Evolutionary conservation across 2,329 filamentous ascomycete genomes (phyloP).

Genomic region (Aspergillus brasiliensis): DNA sequence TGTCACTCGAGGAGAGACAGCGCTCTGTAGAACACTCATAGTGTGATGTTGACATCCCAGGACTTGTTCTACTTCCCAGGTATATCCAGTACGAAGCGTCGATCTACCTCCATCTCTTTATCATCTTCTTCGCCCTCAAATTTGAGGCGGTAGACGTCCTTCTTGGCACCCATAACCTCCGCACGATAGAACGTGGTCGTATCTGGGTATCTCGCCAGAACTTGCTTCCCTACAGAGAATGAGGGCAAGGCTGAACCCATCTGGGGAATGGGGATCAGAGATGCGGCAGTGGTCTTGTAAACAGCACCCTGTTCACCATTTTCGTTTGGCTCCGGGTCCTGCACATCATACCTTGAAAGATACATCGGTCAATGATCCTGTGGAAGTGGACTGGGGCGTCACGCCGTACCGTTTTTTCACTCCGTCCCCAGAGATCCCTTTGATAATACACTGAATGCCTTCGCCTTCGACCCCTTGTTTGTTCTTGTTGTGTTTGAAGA

Average conservation of each 20-base stretch:
- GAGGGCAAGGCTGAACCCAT: slow-evolving; percentile 62
- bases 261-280: slow-evolving; percentile 75
- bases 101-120: slow-evolving; percentile 73
- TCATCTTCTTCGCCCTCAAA: slow-evolving; percentile 78
- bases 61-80: slow-evolving; percentile 46
- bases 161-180: slow-evolving; percentile 71
- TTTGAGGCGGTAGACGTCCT: slow-evolving; percentile 58
- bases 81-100: slow-evolving; percentile 76
- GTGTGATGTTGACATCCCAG: not conserved
- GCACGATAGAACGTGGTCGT: slow-evolving; percentile 86
- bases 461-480: slow-evolving; percentile 54
- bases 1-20: not conserved
- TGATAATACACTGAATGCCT: slow-evolving; percentile 75
- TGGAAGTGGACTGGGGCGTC: slow-evolving; percentile 1
- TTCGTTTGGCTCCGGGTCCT: slow-evolving; percentile 76
- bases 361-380: slow-evolving; percentile 18
- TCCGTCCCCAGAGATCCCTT: slow-evolving; percentile 72
- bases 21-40: not conserved
- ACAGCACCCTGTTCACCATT: slow-evolving; percentile 61
- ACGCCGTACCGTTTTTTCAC: slow-evolving; percentile 61
- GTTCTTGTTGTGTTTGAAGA: slow-evolving; percentile 55
- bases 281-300: slow-evolving; percentile 71
- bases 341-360: slow-evolving; percentile 67
- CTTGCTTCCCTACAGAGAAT: slow-evolving; percentile 66
- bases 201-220: slow-evolving; percentile 77